Evolutionary conservation across 768 basidiomycete species (phyloP).

Genomic region (Leccinum boreale): DNA sequence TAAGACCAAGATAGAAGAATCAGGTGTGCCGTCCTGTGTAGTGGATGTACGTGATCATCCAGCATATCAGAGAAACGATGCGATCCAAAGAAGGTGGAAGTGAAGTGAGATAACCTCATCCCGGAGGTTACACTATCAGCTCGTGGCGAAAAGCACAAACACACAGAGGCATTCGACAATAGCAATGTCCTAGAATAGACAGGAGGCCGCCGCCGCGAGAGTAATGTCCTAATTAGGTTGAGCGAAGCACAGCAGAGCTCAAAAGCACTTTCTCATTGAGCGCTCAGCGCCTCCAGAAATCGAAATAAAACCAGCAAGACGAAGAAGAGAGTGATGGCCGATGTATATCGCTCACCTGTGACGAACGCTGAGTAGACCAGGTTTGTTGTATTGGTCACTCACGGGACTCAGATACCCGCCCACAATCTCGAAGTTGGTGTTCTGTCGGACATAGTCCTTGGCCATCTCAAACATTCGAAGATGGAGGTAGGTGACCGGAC

Average conservation of each 20-base stretch:
- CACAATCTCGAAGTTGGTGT: conserved; percentile 90
- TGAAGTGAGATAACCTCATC: conserved; percentile 11
- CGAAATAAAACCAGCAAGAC: background rate
- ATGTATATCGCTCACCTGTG: conserved; percentile 67
- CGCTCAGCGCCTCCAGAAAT: background rate
- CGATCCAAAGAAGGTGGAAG: conserved; percentile 6
- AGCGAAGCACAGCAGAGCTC: background rate
- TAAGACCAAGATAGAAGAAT: conserved; percentile 13
- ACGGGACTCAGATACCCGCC: conserved; percentile 97
- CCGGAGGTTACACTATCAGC: conserved; percentile 2
- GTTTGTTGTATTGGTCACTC: conserved; percentile 94
- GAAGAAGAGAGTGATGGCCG: conserved; percentile 1
- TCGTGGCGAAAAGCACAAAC: conserved; percentile 3
- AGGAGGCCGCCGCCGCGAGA: conserved; percentile 19
- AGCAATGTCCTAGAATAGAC: conserved; percentile 3
- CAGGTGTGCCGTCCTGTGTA: conserved; percentile 7
- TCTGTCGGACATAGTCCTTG: conserved; percentile 89
- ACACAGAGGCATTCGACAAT: background rate
- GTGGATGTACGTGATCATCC: conserved; percentile 6
- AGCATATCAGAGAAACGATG: conserved; percentile 8
- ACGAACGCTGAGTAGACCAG: conserved; percentile 80
- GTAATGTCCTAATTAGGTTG: conserved; percentile 6
- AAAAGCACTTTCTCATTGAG: conserved; percentile 6
- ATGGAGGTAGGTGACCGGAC: conserved; percentile 96
- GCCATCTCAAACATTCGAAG: conserved; percentile 99